Conservation (phyloP, 495 filamentous ascomycete species). For the Podospora pseudopauciseta region DNA sequence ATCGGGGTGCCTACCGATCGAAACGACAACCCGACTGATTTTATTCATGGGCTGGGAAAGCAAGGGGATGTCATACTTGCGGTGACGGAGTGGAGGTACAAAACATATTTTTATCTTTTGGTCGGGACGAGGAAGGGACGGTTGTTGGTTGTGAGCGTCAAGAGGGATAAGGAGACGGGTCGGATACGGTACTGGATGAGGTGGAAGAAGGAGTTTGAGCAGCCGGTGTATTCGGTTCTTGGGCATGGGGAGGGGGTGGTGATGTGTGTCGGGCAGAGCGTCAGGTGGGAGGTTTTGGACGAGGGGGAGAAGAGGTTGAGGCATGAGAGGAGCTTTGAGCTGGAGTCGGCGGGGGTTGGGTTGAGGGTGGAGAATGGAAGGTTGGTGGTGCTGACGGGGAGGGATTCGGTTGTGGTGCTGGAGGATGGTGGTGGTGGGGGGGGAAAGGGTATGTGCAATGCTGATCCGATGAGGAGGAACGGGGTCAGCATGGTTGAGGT, state of each 20-base stretch:
- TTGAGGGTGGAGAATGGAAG: conserved; percentile 39
- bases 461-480: conserved; percentile 36
- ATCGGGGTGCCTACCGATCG: conserved; percentile 40
- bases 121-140: conserved; percentile 40
- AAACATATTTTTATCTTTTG: conserved; percentile 45
- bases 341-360: conserved; percentile 42
- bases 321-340: conserved; percentile 31
- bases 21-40: conserved; percentile 29
- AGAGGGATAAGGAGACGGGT: conserved; percentile 13
- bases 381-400: conserved; percentile 41
- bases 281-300: conserved; percentile 49
- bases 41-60: conserved; percentile 43
- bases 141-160: conserved; percentile 44
- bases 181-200: conserved; percentile 44
- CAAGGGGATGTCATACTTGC: conserved; percentile 38
- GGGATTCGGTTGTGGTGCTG: conserved; percentile 47
- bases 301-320: conserved; percentile 42
- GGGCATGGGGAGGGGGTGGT: conserved; percentile 45
- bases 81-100: conserved; percentile 46
- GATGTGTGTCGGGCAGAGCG: conserved; percentile 38
- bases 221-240: conserved; percentile 41
- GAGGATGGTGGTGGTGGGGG: conserved; percentile 27
- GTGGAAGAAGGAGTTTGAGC: conserved; percentile 37
- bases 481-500: conserved; percentile 41
- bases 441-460: conserved; percentile 27